Evolutionary conservation across 1,139 yeast genomes (phyloP).

Genomic region (Blastobotrys persicus): DNA sequence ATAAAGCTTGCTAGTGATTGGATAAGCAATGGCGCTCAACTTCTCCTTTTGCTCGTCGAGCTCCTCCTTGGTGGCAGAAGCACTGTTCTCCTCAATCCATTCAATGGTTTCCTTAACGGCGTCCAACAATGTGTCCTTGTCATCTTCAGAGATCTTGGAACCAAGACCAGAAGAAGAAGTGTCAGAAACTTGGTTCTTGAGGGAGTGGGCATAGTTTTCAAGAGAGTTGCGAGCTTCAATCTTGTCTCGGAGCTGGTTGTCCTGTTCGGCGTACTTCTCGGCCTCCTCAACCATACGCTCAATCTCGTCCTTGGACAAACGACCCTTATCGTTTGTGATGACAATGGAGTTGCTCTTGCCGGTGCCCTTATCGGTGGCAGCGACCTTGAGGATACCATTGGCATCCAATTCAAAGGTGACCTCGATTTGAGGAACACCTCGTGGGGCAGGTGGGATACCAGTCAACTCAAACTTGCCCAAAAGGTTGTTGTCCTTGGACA

Average conservation of each 20-base stretch:
- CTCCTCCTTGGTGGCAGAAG: slow-evolving; percentile 86
- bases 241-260: slow-evolving; percentile 78
- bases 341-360: slow-evolving; percentile 84
- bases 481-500: slow-evolving; percentile 89
- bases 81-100: slow-evolving; percentile 87
- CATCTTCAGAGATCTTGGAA: slow-evolving; percentile 81
- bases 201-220: slow-evolving; percentile 87
- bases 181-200: slow-evolving; percentile 76
- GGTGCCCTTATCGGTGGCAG: slow-evolving; percentile 95
- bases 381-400: slow-evolving; percentile 89
- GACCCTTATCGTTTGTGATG: slow-evolving; percentile 92
- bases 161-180: slow-evolving; percentile 62
- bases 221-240: slow-evolving; percentile 80
- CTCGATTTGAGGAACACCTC: slow-evolving; percentile 97
- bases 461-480: slow-evolving; percentile 90
- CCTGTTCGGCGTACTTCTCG: slow-evolving; percentile 80
- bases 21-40: slow-evolving; percentile 79
- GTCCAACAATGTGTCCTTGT: slow-evolving; percentile 84
- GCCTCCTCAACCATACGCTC: slow-evolving; percentile 95
- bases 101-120: slow-evolving; percentile 85
- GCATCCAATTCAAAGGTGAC: slow-evolving; percentile 92
- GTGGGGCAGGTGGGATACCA: slow-evolving; percentile 94
- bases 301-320: slow-evolving; percentile 84
- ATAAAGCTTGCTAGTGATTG: slow-evolving; percentile 89
- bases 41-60: slow-evolving; percentile 91